Base-by-base conservation (phyloP, 306 rosid genomes). In the Castanea mollissima region DNA sequence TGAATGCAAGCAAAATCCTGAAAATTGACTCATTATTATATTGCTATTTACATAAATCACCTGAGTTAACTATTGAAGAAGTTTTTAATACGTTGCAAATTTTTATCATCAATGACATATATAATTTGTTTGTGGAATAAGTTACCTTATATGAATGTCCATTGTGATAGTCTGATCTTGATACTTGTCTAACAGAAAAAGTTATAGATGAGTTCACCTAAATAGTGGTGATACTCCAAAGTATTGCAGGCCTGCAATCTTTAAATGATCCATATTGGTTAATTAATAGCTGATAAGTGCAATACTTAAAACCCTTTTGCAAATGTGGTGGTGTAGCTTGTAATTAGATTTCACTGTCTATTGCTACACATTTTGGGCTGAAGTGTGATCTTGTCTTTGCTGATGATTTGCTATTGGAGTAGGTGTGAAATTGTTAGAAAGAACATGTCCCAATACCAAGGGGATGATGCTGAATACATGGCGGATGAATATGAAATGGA, bases 401-500 rank as follows among this genome's bases (percentile, higher is more conserved):
- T 76, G 73, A 56, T 77, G 64, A 55, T 69, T 65, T 16, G 59
- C 56, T 73, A n/a, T 69, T 71, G 65, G 59, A 76, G 4, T 44
- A 78, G 73, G 54, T 83, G 78, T 70, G 44, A 52, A 46, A 63
- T 65, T 63, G 31, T 38, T 62, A 52, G 60, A 71, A 77, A 73
- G 51, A 83, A 78, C 32, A 87, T 92, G 94, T 87, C 92, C 59
- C 84, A 80, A 51, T 86, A 78, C 79, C 90, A 75, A 44, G 88
- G 69, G 20, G 89, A 85, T 57, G 89, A 86, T 63, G 86, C 86
- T 65, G 93, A 87, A 21, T 79, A 88, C 52, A 81, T 81, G 83
- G 93, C 90, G 2, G 91, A 92, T 64, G 93, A 90, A 76, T 90
- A 87, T 35, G 94, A 92, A 78, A 88, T 88, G 90, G 97, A 88